Evolutionary conservation across 2,329 filamentous ascomycete species (phyloP).

Genomic region (Cyclaneusma minus): DNA sequence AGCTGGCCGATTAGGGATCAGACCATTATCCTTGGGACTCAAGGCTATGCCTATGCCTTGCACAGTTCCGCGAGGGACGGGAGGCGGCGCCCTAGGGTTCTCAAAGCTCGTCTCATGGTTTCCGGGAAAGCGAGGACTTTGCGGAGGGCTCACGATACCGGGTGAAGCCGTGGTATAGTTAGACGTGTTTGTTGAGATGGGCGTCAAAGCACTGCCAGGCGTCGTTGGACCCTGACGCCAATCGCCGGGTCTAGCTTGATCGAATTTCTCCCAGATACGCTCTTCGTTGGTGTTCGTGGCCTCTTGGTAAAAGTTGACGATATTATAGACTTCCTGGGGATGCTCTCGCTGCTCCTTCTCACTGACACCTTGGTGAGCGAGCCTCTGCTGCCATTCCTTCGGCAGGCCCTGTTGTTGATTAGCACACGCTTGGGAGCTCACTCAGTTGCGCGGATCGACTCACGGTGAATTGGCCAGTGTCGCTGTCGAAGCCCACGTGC

Average conservation of each 20-base stretch:
- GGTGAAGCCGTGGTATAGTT: slow-evolving; percentile 42
- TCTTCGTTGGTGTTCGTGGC: slow-evolving; percentile 66
- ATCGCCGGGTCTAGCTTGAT: slow-evolving; percentile 56
- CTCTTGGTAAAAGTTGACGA: slow-evolving; percentile 94
- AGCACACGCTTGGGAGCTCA: slow-evolving; percentile 14
- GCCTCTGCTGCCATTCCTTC: slow-evolving; percentile 92
- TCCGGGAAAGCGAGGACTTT: slow-evolving; percentile 74
- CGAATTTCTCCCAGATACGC: slow-evolving; percentile 90
- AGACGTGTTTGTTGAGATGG: slow-evolving; percentile 31
- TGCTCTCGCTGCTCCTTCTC: slow-evolving; percentile 93
- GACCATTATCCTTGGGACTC: slow-evolving; percentile 35
- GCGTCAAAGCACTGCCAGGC: slow-evolving; percentile 9
- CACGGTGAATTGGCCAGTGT: slow-evolving; percentile 91
- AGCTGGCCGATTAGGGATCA: slow-evolving; percentile 71
- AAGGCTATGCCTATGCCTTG: slow-evolving; percentile 17
- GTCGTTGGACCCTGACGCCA: slow-evolving; percentile 23
- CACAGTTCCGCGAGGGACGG: slow-evolving; percentile 47
- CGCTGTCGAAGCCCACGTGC: slow-evolving; percentile 92
- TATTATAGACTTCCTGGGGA: slow-evolving; percentile 88
- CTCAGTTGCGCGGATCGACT: slow-evolving; percentile 7
- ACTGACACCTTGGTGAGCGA: slow-evolving; percentile 90
- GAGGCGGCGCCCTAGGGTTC: slow-evolving; percentile 85
- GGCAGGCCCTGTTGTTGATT: slow-evolving; percentile 56
- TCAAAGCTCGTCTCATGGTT: slow-evolving; percentile 92
- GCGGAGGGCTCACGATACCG: slow-evolving; percentile 57